Percentiles rank a stretch among this genome's conserved stretches.
These are phyloP conservation scores for Eucalyptus sp. DNA, from an alignment of 345 rosid genomes.

Conservation along the genomic window DNA sequence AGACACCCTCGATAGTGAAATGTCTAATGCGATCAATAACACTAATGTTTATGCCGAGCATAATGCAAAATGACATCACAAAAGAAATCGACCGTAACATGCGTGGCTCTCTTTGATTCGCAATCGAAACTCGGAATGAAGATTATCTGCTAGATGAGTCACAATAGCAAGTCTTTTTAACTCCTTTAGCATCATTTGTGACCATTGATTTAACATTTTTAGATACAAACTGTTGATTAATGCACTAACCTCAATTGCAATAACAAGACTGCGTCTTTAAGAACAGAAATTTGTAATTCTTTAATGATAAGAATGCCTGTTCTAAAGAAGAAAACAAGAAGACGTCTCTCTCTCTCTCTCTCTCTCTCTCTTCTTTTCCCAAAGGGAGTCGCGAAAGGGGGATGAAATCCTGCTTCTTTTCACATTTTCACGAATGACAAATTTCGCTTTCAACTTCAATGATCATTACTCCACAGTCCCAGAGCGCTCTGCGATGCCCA, in stretches of 20 bases:
- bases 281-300: neutral
- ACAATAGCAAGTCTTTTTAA: neutral
- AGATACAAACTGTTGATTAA: neutral
- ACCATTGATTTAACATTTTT: neutral
- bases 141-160: neutral
- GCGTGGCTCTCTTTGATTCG: neutral
- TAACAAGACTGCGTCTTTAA: neutral
- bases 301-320: neutral
- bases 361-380: neutral
- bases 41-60: neutral
- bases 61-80: neutral
- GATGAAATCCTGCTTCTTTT: neutral
- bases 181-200: neutral
- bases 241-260: neutral
- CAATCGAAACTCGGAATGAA: neutral
- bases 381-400: neutral
- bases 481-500: neutral
- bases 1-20: neutral
- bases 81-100: neutral
- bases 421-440: neutral
- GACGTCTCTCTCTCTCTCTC: neutral
- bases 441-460: neutral
- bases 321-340: neutral
- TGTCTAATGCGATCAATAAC: accelerated
- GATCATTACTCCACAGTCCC: neutral